Percentiles rank a stretch among this genome's conserved stretches.
Conservation (phyloP, 2,329 filamentous ascomycete genomes). For the Colletotrichum kahawae region DNA sequence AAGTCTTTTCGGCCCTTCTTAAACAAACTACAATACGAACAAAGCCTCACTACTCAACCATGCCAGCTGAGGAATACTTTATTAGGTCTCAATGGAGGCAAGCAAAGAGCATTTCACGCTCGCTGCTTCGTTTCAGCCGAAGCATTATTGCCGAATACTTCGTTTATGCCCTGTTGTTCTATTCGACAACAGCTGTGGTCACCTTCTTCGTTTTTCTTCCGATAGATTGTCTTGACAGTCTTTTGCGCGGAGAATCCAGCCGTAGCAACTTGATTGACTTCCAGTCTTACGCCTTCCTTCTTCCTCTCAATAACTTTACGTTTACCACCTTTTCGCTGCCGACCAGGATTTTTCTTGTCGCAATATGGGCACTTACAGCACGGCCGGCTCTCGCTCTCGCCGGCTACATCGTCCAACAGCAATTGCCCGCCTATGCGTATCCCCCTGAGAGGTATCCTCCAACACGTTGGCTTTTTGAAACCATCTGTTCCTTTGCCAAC, state of each 20-base stretch:
- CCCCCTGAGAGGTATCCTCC: not conserved
- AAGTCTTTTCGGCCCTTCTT: too few relatives aligned
- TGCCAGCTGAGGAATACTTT: too few relatives aligned
- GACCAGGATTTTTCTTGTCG: not conserved
- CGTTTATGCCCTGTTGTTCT: not conserved
- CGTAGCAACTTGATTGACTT: not conserved
- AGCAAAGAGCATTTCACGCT: too few relatives aligned
- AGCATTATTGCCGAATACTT: slow-evolving; percentile 53
- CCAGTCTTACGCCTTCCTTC: not conserved
- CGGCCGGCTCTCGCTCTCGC: not conserved
- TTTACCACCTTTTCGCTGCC: not conserved
- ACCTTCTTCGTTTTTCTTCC: not conserved
- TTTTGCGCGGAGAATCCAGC: not conserved
- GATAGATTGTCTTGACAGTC: not conserved
- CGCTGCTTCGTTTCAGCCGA: too few relatives aligned
- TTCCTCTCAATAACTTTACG: not conserved
- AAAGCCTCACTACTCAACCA: too few relatives aligned
- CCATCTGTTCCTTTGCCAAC: not conserved
- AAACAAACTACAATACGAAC: too few relatives aligned
- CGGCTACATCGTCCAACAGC: not conserved
- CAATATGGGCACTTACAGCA: not conserved
- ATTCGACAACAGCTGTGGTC: not conserved
- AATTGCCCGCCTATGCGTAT: not conserved
- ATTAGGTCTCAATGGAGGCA: too few relatives aligned
- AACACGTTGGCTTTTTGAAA: not conserved